Conservation (phyloP, 1,284 basidiomycete species). For the Pseudozyma sp. region DNA sequence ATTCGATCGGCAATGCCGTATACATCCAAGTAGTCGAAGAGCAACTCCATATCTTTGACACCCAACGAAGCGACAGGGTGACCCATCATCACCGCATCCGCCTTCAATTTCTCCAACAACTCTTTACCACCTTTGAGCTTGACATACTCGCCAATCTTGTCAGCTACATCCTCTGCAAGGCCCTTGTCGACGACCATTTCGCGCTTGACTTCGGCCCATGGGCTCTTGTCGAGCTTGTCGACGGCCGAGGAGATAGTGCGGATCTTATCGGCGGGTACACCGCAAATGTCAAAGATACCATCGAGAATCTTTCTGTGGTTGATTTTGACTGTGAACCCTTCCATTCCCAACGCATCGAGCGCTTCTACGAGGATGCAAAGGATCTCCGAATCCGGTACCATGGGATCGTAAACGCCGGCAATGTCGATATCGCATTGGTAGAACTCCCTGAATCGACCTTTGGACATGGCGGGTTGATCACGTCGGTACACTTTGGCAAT, state of each 20-base stretch:
- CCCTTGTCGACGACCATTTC: conserved; percentile 98
- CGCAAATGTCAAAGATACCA: conserved; percentile 96
- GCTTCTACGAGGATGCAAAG: conserved; percentile 86
- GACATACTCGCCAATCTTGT: conserved; percentile 96
- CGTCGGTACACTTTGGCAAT: conserved; percentile 97
- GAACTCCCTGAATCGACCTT: conserved; percentile 98
- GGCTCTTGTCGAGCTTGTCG: conserved; percentile 94
- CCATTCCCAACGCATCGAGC: conserved; percentile 82
- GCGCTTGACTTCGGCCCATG: conserved; percentile 91
- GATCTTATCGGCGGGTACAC: conserved; percentile 90
- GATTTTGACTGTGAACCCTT: conserved; percentile 91
- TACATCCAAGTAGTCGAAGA: conserved; percentile 86
- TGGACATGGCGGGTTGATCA: conserved; percentile 97
- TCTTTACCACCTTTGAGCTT: conserved; percentile 83
- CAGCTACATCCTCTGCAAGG: conserved; percentile 83
- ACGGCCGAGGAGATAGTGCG: conserved; percentile 96
- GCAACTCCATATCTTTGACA: conserved; percentile 86
- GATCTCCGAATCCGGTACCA: conserved; percentile 96
- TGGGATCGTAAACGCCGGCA: conserved; percentile 84
- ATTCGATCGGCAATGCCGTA: conserved; percentile 81
- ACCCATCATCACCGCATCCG: conserved; percentile 77
- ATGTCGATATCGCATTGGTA: conserved; percentile 99
- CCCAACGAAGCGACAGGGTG: conserved; percentile 83
- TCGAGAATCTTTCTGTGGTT: conserved; percentile 96
- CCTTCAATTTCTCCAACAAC: conserved; percentile 80